A percentile compares a stretch with the other conserved stretches of the same genome.
These are phyloP conservation scores for Penicillium ucsense DNA, from an alignment of 495 filamentous ascomycete genomes.

Conservation along the genomic window DNA sequence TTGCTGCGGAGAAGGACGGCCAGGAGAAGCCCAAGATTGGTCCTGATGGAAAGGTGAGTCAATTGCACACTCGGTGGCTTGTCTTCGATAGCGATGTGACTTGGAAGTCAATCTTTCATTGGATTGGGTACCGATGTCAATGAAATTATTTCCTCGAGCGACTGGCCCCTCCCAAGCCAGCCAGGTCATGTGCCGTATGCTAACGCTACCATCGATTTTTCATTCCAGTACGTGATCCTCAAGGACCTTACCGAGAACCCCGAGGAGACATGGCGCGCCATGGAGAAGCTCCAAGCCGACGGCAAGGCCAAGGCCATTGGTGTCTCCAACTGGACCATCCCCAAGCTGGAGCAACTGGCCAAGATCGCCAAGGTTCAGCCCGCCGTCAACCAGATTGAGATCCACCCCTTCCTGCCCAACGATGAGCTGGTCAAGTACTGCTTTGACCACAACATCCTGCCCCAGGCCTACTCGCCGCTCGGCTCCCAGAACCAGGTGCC, in stretches of 20 bases:
- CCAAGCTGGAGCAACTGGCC: constrained; percentile 59
- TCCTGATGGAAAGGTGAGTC: constrained; percentile 56
- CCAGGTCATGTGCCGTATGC: too few species aligned
- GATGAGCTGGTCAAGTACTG: constrained; percentile 56
- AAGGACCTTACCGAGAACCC: constrained; percentile 55
- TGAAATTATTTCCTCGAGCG: too few species aligned
- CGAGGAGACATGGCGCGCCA: constrained; percentile 65
- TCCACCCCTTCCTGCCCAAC: constrained; percentile 87
- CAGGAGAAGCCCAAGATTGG: constrained; percentile 53
- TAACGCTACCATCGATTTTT: too few species aligned
- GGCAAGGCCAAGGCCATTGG: constrained; percentile 73
- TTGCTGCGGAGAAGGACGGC: constrained; percentile 53
- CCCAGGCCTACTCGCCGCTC: constrained; percentile 67
- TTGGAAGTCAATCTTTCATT: too few species aligned
- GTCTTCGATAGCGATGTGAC: too few species aligned
- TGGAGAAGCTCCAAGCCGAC: constrained; percentile 65
- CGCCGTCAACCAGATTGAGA: constrained; percentile 84
- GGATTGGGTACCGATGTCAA: too few species aligned
- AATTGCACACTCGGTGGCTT: too few species aligned
- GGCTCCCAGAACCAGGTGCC: constrained; percentile 53
- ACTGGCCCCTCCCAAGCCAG: too few species aligned
- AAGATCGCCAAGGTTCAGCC: constrained; percentile 58
- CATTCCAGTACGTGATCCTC: constrained; percentile 39
- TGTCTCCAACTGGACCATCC: constrained; percentile 74
- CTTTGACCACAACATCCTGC: constrained; percentile 60